Conservation (phyloP, 306 rosid species). For the Fagus crenata region DNA sequence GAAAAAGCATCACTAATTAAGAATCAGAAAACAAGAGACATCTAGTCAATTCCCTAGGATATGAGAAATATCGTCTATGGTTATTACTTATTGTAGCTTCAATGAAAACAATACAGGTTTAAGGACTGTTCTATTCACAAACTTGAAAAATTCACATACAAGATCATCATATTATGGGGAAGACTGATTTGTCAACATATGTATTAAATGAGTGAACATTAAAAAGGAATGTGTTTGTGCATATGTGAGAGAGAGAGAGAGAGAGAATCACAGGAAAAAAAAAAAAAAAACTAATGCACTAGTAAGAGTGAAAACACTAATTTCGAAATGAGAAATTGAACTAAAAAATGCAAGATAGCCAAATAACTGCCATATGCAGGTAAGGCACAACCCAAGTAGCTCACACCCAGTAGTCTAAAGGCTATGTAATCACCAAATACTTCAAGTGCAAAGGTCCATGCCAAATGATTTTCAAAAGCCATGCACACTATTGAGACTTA, state of each 20-base stretch:
- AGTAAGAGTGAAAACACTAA: too few species aligned
- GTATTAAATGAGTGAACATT: not conserved
- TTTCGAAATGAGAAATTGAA: too few species aligned
- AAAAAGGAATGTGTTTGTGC: not conserved
- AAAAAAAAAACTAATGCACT: not conserved
- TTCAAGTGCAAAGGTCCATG: not conserved
- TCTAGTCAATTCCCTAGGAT: not conserved
- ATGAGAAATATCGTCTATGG: not conserved
- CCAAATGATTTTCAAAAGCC: not conserved
- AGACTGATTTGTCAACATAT: not conserved
- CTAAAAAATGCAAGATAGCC: not conserved
- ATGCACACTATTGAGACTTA: not conserved
- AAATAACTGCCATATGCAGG: not conserved
- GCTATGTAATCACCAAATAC: not conserved
- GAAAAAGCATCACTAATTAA: slow-evolving; percentile 3
- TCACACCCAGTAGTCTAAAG: not conserved
- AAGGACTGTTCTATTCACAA: not conserved
- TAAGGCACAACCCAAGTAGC: not conserved
- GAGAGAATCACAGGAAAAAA: not conserved
- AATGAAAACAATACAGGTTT: not conserved
- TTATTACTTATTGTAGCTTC: too few species aligned
- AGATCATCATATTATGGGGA: not conserved
- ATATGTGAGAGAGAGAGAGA: not conserved
- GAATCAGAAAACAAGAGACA: not conserved
- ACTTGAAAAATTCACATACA: not conserved